These are phyloP conservation scores for Chaetomium globosum DNA, from an alignment of 2,329 filamentous ascomycete species.

Conservation along the genomic window DNA sequence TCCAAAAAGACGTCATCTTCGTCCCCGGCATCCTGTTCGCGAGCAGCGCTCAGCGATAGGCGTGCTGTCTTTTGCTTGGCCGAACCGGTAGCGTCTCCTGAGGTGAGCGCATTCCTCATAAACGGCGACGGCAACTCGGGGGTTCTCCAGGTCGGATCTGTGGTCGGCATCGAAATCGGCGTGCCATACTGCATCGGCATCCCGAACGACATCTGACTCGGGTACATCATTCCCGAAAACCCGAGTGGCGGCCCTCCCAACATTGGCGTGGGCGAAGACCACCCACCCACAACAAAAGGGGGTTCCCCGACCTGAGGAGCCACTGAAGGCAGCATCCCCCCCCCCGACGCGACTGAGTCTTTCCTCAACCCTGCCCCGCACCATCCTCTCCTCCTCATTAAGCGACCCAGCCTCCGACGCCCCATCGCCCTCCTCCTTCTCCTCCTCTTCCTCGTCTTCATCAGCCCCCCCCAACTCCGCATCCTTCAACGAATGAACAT, in stretches of 20 bases:
- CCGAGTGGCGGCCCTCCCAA: constrained; percentile 10
- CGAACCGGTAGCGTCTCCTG: constrained; percentile 18
- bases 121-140: constrained; percentile 42
- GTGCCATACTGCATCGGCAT: constrained; percentile 25
- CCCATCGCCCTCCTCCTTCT: constrained; percentile 24
- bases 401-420: constrained; percentile 34
- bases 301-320: not conserved
- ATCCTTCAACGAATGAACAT: constrained; percentile 60
- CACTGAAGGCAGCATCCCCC: not conserved
- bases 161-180: constrained; percentile 12
- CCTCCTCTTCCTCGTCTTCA: constrained; percentile 21
- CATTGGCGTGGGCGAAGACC: constrained; percentile 12
- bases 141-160: constrained; percentile 46
- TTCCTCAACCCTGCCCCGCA: constrained; percentile 29
- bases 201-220: constrained; percentile 24
- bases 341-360: constrained; percentile 9
- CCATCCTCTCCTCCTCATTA: constrained; percentile 40
- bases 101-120: constrained; percentile 23
- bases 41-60: constrained; percentile 24
- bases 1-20: constrained; percentile 42
- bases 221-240: constrained; percentile 24
- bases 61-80: constrained; percentile 28
- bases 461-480: constrained; percentile 31
- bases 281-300: constrained; percentile 16
- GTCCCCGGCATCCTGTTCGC: constrained; percentile 32